Conservation (phyloP, 495 filamentous ascomycete species). For the Copromyces sp. region DNA sequence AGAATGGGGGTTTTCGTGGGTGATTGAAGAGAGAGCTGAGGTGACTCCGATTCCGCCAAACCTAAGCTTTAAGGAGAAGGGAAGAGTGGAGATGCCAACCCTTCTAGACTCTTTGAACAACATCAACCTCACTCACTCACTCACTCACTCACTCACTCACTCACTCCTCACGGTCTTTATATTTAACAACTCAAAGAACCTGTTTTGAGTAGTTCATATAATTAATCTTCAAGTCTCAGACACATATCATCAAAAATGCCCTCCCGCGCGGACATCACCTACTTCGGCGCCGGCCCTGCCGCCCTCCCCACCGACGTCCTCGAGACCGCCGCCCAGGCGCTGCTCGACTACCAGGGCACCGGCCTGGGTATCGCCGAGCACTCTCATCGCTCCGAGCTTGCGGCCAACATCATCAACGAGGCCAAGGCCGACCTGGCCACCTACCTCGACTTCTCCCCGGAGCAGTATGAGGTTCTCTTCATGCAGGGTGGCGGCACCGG, state of each 20-base stretch:
- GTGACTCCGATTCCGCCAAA: constrained; percentile 2
- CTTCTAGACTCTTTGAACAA: constrained; percentile 1
- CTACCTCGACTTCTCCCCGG: constrained; percentile 60
- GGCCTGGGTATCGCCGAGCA: constrained; percentile 79
- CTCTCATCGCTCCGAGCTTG: constrained; percentile 76
- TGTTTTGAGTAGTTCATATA: not conserved
- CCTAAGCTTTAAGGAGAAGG: not conserved
- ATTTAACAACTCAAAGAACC: not conserved
- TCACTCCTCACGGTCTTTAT: not conserved
- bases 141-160: not conserved
- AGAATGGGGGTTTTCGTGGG: not conserved
- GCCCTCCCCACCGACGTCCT: constrained; percentile 70
- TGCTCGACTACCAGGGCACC: constrained; percentile 72
- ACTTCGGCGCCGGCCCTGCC: constrained; percentile 80
- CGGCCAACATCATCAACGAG: constrained; percentile 56
- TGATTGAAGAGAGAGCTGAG: not conserved
- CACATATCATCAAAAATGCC: constrained; percentile 16
- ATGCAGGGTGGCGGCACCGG: constrained; percentile 79
- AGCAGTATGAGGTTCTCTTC: constrained; percentile 67
- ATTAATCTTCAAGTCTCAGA: not conserved
- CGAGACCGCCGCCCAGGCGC: constrained; percentile 57
- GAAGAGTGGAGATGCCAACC: not conserved
- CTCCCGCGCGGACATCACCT: constrained; percentile 23
- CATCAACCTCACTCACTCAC: not conserved
- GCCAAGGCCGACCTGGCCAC: constrained; percentile 53